phyloP scores from a whole-genome alignment of 176 grass and related monocot species.

The Poa pratensis region DNA sequence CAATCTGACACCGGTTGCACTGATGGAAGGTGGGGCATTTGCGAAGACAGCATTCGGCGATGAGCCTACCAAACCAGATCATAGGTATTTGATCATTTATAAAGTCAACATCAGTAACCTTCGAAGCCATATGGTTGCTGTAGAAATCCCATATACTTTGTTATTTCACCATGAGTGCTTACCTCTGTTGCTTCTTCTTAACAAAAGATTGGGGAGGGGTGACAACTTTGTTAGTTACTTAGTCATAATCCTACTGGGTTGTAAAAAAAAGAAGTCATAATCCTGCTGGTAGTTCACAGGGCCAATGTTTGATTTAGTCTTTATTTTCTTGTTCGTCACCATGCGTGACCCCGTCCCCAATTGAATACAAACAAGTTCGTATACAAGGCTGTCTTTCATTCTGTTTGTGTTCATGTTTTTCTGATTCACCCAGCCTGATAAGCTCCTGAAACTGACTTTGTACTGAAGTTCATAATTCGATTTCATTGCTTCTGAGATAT shows the following conservation, averaged over 20 bases:
- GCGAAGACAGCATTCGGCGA: constrained; percentile 66
- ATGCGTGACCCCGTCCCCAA: background rate
- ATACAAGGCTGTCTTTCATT: constrained; percentile 24
- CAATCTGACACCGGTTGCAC: constrained; percentile 81
- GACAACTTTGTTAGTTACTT: background rate
- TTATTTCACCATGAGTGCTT: background rate
- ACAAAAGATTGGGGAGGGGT: too few relatives aligned
- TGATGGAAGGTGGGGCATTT: constrained; percentile 87
- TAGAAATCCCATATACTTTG: background rate
- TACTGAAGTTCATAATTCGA: constrained; percentile 27
- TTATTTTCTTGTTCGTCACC: constrained; percentile 3
- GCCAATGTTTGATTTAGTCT: constrained; percentile 3
- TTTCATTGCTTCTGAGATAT: background rate
- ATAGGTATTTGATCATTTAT: constrained; percentile 58
- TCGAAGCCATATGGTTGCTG: constrained; percentile 18
- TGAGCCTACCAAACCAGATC: constrained; percentile 78
- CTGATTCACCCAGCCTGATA: background rate
- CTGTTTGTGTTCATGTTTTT: constrained; percentile 5
- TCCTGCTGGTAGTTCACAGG: background rate
- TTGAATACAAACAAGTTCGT: background rate
- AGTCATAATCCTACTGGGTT: background rate
- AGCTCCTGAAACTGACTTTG: constrained; percentile 26
- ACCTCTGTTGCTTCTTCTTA: background rate
- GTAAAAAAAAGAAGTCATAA: too few relatives aligned
- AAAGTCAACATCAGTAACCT: background rate